Evolutionary conservation across 768 basidiomycete species (phyloP).

Genomic region (Leccinellum luteum): DNA sequence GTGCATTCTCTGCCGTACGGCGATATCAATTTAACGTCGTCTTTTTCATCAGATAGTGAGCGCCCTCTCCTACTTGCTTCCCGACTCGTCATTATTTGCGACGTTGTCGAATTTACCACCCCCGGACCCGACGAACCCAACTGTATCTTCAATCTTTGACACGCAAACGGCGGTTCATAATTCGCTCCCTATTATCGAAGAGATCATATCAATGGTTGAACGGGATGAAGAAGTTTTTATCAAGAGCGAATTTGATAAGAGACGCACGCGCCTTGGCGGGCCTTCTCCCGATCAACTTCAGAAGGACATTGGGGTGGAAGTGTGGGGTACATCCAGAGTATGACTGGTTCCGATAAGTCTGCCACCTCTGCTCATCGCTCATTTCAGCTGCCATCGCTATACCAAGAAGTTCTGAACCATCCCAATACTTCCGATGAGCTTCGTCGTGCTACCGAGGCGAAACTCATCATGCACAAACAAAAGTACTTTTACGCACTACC

Average conservation of each 20-base stretch:
- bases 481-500: slow-evolving; percentile 63
- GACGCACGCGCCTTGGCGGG: slow-evolving; percentile 74
- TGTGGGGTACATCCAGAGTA: slow-evolving; percentile 62
- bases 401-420: slow-evolving; percentile 79
- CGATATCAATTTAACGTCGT: neutral
- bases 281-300: slow-evolving; percentile 54
- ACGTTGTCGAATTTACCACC: slow-evolving; percentile 64
- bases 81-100: slow-evolving; percentile 62
- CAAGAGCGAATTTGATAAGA: slow-evolving; percentile 69
- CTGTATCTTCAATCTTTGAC: slow-evolving; percentile 52
- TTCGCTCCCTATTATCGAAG: slow-evolving; percentile 67
- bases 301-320: slow-evolving; percentile 65
- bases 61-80: slow-evolving; percentile 68
- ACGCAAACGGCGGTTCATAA: slow-evolving; percentile 66
- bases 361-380: slow-evolving; percentile 9
- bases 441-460: slow-evolving; percentile 75
- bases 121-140: slow-evolving; percentile 76
- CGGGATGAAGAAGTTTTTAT: slow-evolving; percentile 55
- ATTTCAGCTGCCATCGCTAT: slow-evolving; percentile 63
- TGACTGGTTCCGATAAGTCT: slow-evolving; percentile 2
- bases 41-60: slow-evolving; percentile 52
- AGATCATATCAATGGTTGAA: slow-evolving; percentile 66
- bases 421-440: slow-evolving; percentile 74
- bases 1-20: slow-evolving; percentile 2
- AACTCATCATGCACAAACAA: slow-evolving; percentile 64